These are phyloP conservation scores for Aspergillus sojae DNA, from an alignment of 2,329 filamentous ascomycete species.

Conservation along the genomic window DNA sequence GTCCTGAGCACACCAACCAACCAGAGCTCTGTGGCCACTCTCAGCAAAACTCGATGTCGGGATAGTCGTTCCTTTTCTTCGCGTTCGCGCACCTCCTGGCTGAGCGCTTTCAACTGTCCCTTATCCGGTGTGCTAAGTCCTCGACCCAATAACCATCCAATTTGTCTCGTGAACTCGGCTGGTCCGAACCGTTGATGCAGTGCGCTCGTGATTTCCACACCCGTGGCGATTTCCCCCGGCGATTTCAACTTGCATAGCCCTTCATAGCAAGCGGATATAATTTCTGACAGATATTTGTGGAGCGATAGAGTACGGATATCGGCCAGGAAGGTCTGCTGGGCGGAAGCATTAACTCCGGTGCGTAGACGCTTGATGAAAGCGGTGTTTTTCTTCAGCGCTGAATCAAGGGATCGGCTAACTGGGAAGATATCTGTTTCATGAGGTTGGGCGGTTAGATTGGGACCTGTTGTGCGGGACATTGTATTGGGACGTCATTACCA, in stretches of 20 bases:
- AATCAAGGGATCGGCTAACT: slow-evolving; percentile 80
- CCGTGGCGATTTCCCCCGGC: slow-evolving; percentile 86
- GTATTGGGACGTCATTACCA: slow-evolving; percentile 56
- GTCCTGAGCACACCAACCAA: slow-evolving; percentile 85
- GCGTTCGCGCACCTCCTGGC: slow-evolving; percentile 81
- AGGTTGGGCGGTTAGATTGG: slow-evolving; percentile 26
- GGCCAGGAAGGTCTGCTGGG: slow-evolving; percentile 79
- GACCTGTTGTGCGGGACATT: slow-evolving; percentile 13
- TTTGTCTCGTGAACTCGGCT: slow-evolving; percentile 82
- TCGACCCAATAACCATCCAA: slow-evolving; percentile 90
- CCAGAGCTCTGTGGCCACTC: slow-evolving; percentile 95
- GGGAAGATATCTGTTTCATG: slow-evolving; percentile 69
- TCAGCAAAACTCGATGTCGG: slow-evolving; percentile 81
- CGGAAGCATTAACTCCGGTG: slow-evolving; percentile 80
- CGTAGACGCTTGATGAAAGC: slow-evolving; percentile 96
- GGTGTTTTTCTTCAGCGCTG: slow-evolving; percentile 96
- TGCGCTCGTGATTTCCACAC: slow-evolving; percentile 91
- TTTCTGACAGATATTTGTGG: slow-evolving; percentile 95
- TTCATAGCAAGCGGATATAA: slow-evolving; percentile 93
- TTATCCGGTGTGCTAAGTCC: slow-evolving; percentile 91
- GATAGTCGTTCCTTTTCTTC: slow-evolving; percentile 93
- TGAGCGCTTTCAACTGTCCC: slow-evolving; percentile 74
- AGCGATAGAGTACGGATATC: slow-evolving; percentile 89
- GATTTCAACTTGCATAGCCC: slow-evolving; percentile 89
- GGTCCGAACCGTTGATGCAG: slow-evolving; percentile 94